Evolutionary conservation across 331 rosid species (phyloP), one percentile per base, ranked within the genome.

Genomic region (Cydonia oblonga): DNA sequence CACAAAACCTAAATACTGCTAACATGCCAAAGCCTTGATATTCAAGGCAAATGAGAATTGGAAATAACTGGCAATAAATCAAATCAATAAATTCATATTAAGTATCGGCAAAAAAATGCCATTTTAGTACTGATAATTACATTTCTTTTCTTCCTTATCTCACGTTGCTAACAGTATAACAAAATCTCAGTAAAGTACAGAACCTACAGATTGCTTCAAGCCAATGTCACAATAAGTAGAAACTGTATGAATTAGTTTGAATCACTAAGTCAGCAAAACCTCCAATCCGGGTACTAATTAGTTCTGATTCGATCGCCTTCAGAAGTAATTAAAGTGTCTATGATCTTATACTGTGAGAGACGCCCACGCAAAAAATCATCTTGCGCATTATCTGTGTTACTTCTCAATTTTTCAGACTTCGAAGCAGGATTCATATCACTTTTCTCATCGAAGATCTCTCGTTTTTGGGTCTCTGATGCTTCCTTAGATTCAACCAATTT

Each of bases 271-370:
- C 78, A 68, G 66, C 51, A 73, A 69, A 62, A 65, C 28, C 77
- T 9, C 42, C 30, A 40, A 70, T 5, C 62, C 23, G 25, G 70
- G 70, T 76, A 85, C 65, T 68, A 57, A 70, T 76, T 78, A 78
- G 79, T 58, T 57, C 73, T 73, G 25, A 79, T 22, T 69, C 62
- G 75, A 61, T 79, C 64, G 20, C 22, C 84, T 71, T 83, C 78
- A 24, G 84, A 83, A 4, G 81, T 69, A 75, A 70, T 72, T 20
- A 64, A 71, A 72, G 95, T 89, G 61, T 81, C 81, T 75, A 84
- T 78, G 61, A 77, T 68, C 75, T 78, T 77, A 69, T 60, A 79
- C 14, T 79, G 61, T 3, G 75, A 22, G 69, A 19, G 5, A 5
- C 2, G 20, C 64, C 68, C 76, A 33, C 53, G 14, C 13, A 76